Evolutionary conservation across 495 filamentous ascomycete genomes (phyloP), one percentile per base, ranked within the genome.

Genomic region (Lepidopterella palustris): DNA sequence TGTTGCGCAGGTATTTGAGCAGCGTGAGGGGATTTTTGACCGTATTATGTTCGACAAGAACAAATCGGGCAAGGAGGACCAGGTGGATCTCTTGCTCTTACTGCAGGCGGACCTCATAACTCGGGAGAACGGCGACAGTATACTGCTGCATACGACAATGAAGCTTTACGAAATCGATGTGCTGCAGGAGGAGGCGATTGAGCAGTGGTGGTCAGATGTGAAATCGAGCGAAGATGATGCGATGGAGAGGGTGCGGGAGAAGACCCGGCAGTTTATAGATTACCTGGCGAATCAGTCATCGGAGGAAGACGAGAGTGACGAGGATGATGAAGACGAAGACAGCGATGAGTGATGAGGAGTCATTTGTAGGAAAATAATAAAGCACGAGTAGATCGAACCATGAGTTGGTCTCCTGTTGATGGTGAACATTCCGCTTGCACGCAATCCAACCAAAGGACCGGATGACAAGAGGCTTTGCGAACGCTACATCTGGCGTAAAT

Each of bases 141-240:
- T 96, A 2, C 76, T 97, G 2, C 77, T 92, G 5, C 87, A 84
- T 45, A 76, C 87, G 59, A 78, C 86, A 28, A 91, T 92, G 76
- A 84, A 87, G 70, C 75, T 96, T 55, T 95, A 95, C 70, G 84
- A 87, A 57, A 71, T 87, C 54, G 93, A 97, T 61, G 78, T 97
- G 5, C 71, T 97, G 0, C 91, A 96, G 70, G 89, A 95, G 70
- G 92, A 96, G 39, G 91, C 86, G 0, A 86, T 93, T 45, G 75
- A 91, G 68, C 80, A 82, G 58, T 98, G 93, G 93, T 97, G 92
- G 92, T 79, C 76, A 20, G 83, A 93, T 71, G 77, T 77, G 60
- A 79, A 82, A 64, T 82, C 83, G 6, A 80, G 75, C 27, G 80
- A 77, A 55, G 82, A 73, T 6, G 86, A 87, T 28, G 79, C 81